phyloP scores from a whole-genome alignment of 352 stramenopile genomes.

The Globisporangium cederbergense region DNA sequence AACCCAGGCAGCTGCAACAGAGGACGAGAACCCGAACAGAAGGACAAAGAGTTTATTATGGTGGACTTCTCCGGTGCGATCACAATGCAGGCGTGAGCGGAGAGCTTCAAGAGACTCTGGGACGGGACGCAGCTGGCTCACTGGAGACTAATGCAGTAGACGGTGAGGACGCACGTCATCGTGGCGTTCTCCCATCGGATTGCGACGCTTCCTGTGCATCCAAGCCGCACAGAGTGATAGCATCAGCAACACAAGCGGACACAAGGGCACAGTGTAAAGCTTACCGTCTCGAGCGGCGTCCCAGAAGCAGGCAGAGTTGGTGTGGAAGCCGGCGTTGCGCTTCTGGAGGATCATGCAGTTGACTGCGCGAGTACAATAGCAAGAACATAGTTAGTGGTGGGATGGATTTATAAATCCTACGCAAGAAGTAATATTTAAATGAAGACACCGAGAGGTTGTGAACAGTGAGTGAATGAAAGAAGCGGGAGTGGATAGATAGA shows the following conservation, averaged over 20 bases:
- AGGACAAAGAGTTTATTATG: conserved; percentile 72
- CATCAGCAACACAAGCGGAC: neutral
- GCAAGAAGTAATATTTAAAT: conserved; percentile 13
- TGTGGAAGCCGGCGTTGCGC: conserved; percentile 84
- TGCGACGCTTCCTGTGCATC: conserved; percentile 52
- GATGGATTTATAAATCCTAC: conserved; percentile 7
- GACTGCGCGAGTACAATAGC: conserved; percentile 34
- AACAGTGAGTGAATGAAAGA: neutral
- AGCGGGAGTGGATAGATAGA: neutral
- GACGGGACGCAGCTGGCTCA: conserved; percentile 15
- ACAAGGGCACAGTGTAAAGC: conserved; percentile 6
- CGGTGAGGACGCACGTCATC: conserved; percentile 67
- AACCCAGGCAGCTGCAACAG: conserved; percentile 35
- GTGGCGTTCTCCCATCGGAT: conserved; percentile 75
- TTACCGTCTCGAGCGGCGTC: conserved; percentile 79
- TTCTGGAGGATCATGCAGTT: conserved; percentile 89
- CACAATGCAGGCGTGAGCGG: conserved; percentile 33
- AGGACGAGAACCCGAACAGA: conserved; percentile 22
- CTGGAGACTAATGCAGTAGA: conserved; percentile 73
- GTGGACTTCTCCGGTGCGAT: conserved; percentile 74
- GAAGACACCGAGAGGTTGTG: neutral
- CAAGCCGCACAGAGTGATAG: conserved; percentile 2
- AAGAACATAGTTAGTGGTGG: conserved; percentile 11
- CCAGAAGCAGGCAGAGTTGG: conserved; percentile 87
- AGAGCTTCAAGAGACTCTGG: neutral